phyloP scores from a whole-genome alignment of 129 eudicot species.

The Artemisia annua region DNA sequence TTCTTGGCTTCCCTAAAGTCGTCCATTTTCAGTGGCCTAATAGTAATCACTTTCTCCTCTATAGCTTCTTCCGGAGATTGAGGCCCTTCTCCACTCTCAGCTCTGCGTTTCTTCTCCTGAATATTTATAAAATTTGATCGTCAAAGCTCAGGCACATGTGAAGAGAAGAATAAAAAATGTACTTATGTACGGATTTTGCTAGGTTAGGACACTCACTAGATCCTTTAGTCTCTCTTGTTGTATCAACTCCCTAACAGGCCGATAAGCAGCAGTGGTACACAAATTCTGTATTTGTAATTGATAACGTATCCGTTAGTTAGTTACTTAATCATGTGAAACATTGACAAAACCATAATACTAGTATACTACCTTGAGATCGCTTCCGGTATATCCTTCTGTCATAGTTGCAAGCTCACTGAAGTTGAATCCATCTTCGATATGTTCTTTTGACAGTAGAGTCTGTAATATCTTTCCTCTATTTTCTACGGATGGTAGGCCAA shows the following conservation, averaged over 20 bases:
- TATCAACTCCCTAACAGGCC: constrained; percentile 93
- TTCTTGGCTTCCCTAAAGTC: constrained; percentile 90
- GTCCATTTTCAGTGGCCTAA: constrained; percentile 80
- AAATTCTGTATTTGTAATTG: constrained; percentile 53
- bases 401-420: constrained; percentile 67
- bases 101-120: constrained; percentile 68
- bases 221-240: constrained; percentile 82
- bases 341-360: neutral
- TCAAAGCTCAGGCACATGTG: neutral
- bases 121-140: neutral
- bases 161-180: too few species aligned
- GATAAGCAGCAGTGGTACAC: constrained; percentile 92
- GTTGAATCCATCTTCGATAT: constrained; percentile 52
- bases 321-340: neutral
- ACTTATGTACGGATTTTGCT: neutral
- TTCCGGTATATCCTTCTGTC: constrained; percentile 94
- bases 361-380: constrained; percentile 81
- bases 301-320: neutral
- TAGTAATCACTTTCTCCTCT: constrained; percentile 60
- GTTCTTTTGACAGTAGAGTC: constrained; percentile 77
- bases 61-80: constrained; percentile 37
- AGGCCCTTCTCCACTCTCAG: constrained; percentile 40
- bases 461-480: constrained; percentile 74
- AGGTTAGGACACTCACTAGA: constrained; percentile 40
- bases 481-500: constrained; percentile 87